Percentiles rank a stretch among this genome's conserved stretches.
Evolutionary conservation across 257 asterid genomes (phyloP).

Genomic region (Solanum rostratum): DNA sequence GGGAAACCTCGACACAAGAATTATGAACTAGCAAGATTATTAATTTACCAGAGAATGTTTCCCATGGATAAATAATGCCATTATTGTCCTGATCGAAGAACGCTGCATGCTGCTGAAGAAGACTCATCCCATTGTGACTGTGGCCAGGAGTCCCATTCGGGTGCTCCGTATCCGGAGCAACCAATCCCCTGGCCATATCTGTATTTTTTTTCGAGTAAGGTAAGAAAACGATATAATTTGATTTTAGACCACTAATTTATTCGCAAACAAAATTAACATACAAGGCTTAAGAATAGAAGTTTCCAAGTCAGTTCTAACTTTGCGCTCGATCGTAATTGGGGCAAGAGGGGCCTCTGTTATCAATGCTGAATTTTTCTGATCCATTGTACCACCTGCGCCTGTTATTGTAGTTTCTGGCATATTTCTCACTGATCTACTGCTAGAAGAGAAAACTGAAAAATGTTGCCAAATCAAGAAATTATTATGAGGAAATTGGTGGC

Average conservation of each 20-base stretch:
- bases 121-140: constrained; percentile 43
- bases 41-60: constrained; percentile 30
- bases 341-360: constrained; percentile 65
- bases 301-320: constrained; percentile 57
- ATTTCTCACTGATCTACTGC: background rate
- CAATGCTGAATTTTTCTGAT: constrained; percentile 31
- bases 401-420: constrained; percentile 8
- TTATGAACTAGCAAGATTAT: background rate
- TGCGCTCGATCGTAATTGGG: constrained; percentile 58
- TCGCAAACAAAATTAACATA: background rate
- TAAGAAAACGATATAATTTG: background rate
- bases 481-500: background rate
- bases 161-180: constrained; percentile 64
- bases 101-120: constrained; percentile 76
- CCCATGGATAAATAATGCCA: constrained; percentile 83
- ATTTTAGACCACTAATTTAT: no score
- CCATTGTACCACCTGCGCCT: constrained; percentile 17
- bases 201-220: background rate
- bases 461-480: background rate
- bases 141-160: constrained; percentile 76
- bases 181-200: constrained; percentile 62
- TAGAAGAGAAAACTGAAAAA: no score
- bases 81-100: constrained; percentile 71
- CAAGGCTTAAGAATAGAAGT: constrained; percentile 72
- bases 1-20: no score